Percentiles rank a stretch among this genome's conserved stretches.
Conservation (phyloP, 1,284 basidiomycete genomes). For the Cryptococcus sp. region DNA sequence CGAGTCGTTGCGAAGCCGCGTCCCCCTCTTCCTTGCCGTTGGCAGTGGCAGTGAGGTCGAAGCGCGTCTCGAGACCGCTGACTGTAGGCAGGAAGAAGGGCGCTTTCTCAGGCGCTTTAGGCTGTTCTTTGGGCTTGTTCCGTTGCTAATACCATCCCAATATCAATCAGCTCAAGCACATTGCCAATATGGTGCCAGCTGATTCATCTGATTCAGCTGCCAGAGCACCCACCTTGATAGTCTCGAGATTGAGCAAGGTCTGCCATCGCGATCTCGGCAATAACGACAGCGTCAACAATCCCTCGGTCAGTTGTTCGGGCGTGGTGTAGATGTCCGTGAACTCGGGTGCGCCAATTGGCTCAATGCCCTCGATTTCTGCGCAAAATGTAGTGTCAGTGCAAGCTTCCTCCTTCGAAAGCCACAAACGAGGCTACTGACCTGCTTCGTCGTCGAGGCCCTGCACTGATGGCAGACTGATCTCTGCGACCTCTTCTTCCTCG, state of each 20-base stretch:
- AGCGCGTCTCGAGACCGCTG: slow-evolving; percentile 77
- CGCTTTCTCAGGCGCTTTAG: slow-evolving; percentile 90
- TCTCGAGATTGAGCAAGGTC: slow-evolving; percentile 91
- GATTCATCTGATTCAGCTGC: no score
- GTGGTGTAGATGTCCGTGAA: slow-evolving; percentile 72
- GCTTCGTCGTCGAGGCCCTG: slow-evolving; percentile 71
- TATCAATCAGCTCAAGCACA: slow-evolving; percentile 8
- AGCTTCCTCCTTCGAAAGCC: not conserved
- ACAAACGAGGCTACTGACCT: slow-evolving; percentile 22
- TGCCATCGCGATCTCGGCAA: slow-evolving; percentile 94
- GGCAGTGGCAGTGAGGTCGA: slow-evolving; percentile 60
- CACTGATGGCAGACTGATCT: slow-evolving; percentile 76
- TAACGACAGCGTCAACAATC: slow-evolving; percentile 86
- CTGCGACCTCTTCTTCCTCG: slow-evolving; percentile 70
- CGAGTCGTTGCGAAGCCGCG: slow-evolving; percentile 48
- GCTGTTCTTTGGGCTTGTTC: slow-evolving; percentile 94
- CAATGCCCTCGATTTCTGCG: slow-evolving; percentile 66
- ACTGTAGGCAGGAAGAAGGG: slow-evolving; percentile 96
- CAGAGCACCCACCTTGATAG: slow-evolving; percentile 70
- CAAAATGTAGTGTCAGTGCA: not conserved
- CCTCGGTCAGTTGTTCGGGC: slow-evolving; percentile 79
- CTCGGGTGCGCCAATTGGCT: slow-evolving; percentile 61
- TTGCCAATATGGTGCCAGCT: not conserved
- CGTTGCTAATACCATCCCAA: slow-evolving; percentile 63
- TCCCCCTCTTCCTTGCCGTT: slow-evolving; percentile 56